Evolutionary conservation across 2,329 filamentous ascomycete genomes (phyloP).

Genomic region (Trichoderma sp.): DNA sequence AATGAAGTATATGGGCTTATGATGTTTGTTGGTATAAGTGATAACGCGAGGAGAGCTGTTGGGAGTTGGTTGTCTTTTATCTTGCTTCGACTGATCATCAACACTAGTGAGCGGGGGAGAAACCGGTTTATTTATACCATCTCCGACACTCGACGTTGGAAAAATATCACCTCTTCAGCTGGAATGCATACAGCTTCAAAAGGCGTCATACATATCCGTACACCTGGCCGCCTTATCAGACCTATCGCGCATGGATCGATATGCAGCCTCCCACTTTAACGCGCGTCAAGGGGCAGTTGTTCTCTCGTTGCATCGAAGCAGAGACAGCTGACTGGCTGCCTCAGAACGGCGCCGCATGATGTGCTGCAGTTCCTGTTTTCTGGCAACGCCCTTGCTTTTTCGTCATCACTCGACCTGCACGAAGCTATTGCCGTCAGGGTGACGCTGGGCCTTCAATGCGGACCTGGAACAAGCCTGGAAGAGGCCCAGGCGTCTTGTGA

Average conservation of each 20-base stretch:
- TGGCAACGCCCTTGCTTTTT: not conserved
- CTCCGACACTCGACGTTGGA: not conserved
- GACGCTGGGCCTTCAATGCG: conserved; percentile 4
- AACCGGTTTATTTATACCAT: not conserved
- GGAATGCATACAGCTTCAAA: not conserved
- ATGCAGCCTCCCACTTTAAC: not conserved
- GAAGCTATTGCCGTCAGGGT: conserved; percentile 16
- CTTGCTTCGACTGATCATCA: not conserved
- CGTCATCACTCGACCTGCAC: not conserved
- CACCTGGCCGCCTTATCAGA: not conserved
- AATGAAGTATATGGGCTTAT: not conserved
- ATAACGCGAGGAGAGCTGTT: not conserved
- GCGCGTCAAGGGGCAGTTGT: not conserved
- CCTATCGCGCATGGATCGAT: not conserved
- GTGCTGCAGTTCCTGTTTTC: not conserved
- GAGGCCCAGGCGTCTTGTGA: conserved; percentile 1
- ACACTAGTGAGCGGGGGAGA: not conserved
- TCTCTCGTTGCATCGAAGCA: not conserved
- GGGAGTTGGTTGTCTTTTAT: not conserved
- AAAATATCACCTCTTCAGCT: not conserved
- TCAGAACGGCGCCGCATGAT: conserved; percentile 6
- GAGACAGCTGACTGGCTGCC: conserved; percentile 10
- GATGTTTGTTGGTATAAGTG: not conserved
- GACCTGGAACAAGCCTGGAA: not conserved
- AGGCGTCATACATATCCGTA: conserved; percentile 6